Conservation (phyloP, 2,329 filamentous ascomycete species). For the Sarocladiaceae sp. region DNA sequence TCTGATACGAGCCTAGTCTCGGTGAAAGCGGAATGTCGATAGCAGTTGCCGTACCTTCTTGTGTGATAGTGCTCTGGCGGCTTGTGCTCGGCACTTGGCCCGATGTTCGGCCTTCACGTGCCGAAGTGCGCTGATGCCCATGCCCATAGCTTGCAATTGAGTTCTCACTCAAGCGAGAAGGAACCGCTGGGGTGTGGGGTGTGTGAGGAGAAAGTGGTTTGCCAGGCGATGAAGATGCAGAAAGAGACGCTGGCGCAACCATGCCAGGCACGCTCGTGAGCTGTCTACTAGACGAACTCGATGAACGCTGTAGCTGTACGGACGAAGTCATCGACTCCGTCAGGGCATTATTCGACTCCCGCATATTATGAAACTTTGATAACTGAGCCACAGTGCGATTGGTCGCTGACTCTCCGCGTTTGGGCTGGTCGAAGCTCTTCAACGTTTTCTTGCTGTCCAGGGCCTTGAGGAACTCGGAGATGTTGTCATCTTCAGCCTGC, state of each 20-base stretch:
- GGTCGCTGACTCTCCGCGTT: constrained; percentile 64
- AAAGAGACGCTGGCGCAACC: constrained; percentile 69
- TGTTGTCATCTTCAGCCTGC: constrained; percentile 81
- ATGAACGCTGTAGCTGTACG: constrained; percentile 76
- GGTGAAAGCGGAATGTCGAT: constrained; percentile 74
- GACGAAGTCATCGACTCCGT: constrained; percentile 94
- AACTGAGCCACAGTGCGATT: constrained; percentile 76
- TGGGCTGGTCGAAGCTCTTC: constrained; percentile 68
- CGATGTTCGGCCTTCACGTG: not conserved
- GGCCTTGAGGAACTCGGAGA: constrained; percentile 86
- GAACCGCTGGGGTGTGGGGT: constrained; percentile 88
- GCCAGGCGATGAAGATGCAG: constrained; percentile 81
- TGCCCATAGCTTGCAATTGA: constrained; percentile 50
- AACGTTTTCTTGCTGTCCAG: constrained; percentile 86
- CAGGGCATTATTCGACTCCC: constrained; percentile 80
- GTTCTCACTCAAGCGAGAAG: constrained; percentile 88
- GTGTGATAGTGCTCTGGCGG: constrained; percentile 35
- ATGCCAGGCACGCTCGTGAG: constrained; percentile 61
- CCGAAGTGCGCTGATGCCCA: not conserved
- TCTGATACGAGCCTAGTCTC: constrained; percentile 48
- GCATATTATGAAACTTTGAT: constrained; percentile 82
- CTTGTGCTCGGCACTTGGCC: constrained; percentile 21
- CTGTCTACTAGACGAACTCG: constrained; percentile 64
- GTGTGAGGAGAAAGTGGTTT: constrained; percentile 89
- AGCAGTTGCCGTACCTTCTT: constrained; percentile 52